Evolutionary conservation across 23 red algal species (phyloP).

Genomic region (Gracilaria vermiculophylla): DNA sequence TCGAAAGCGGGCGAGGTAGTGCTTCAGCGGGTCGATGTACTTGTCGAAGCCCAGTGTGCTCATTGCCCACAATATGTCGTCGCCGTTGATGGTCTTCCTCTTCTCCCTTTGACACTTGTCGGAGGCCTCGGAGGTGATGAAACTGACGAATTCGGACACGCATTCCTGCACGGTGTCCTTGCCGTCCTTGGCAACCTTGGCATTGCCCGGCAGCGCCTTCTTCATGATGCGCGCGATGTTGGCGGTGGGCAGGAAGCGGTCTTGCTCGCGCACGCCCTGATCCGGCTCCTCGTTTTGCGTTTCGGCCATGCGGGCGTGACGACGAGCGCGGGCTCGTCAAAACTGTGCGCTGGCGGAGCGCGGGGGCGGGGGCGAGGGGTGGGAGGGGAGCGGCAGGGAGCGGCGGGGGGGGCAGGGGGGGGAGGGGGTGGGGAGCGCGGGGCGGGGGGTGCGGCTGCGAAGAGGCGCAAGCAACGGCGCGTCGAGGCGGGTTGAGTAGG

Average conservation of each 20-base stretch:
- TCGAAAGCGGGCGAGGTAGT: constrained; percentile 84
- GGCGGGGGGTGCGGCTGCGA: too few species aligned
- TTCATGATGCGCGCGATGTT: constrained; percentile 96
- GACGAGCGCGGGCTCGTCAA: too few species aligned
- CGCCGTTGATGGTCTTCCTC: constrained; percentile 97
- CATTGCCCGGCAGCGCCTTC: constrained; percentile 82
- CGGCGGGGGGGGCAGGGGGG: too few species aligned
- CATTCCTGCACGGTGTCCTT: constrained; percentile 98
- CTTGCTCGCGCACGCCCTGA: constrained; percentile 75
- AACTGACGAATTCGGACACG: constrained; percentile 94
- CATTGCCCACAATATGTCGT: constrained; percentile 98
- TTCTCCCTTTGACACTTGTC: constrained; percentile 98
- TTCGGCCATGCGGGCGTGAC: constrained; percentile 1
- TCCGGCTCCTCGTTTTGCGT: constrained; percentile 45
- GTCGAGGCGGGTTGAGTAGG: too few species aligned
- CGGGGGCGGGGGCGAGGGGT: too few species aligned
- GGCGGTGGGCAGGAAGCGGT: constrained; percentile 91
- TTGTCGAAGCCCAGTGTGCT: constrained; percentile 96
- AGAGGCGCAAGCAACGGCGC: too few species aligned
- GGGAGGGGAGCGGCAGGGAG: background rate
- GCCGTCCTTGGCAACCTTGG: constrained; percentile 91
- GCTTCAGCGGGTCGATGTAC: constrained; percentile 93
- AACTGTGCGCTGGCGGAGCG: too few species aligned
- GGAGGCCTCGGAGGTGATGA: constrained; percentile 97
- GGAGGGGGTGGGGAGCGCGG: too few species aligned